phyloP scores from a whole-genome alignment of 306 rosid species.

The Rosa rugosa region DNA sequence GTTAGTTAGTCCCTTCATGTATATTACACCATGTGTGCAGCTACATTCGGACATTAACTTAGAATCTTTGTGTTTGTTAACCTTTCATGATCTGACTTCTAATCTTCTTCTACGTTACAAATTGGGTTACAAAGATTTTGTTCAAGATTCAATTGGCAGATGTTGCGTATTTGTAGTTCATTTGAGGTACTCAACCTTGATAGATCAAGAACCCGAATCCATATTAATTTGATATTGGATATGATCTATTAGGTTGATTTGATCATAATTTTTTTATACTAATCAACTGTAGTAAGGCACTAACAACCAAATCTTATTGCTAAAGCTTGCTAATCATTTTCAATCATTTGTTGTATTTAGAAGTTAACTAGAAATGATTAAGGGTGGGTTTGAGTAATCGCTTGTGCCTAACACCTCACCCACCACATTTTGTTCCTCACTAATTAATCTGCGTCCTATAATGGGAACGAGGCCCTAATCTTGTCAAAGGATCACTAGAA shows the following conservation, averaged over 20 bases:
- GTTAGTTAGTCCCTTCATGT: neutral
- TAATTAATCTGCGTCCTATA: neutral
- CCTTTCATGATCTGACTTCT: constrained; percentile 18
- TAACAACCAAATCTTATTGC: constrained; percentile 43
- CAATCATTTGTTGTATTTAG: constrained; percentile 49
- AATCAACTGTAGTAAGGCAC: constrained; percentile 8
- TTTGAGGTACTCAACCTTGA: neutral
- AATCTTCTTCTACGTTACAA: constrained; percentile 19
- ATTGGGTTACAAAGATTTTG: constrained; percentile 30
- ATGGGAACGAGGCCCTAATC: constrained; percentile 24
- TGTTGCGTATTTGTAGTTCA: neutral
- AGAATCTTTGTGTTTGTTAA: constrained; percentile 21
- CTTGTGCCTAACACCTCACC: constrained; percentile 26
- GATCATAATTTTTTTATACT: constrained; percentile 12
- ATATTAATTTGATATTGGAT: neutral
- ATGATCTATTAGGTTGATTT: constrained; percentile 2
- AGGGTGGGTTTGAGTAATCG: constrained; percentile 32
- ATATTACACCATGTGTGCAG: constrained; percentile 5
- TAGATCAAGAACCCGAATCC: neutral
- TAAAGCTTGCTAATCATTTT: constrained; percentile 40
- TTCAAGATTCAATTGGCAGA: constrained; percentile 9
- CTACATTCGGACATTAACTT: constrained; percentile 5
- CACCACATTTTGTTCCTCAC: constrained; percentile 39
- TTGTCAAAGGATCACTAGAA: constrained; percentile 9
- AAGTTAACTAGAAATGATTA: constrained; percentile 28